Evolutionary conservation across 306 rosid genomes (phyloP).

Genomic region (Citrullus mucosospermus): DNA sequence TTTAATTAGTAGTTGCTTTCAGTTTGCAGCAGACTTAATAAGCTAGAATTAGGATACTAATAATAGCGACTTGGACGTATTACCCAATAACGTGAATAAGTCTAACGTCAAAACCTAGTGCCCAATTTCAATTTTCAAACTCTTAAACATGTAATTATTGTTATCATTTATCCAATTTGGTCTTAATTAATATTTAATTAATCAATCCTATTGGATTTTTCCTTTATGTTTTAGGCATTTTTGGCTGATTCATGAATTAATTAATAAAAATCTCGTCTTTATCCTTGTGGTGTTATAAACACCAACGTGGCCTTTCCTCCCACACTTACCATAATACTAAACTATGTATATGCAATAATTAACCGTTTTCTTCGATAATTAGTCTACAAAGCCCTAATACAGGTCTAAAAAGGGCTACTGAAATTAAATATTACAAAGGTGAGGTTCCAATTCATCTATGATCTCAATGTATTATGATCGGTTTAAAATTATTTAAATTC

Average conservation of each 20-base stretch:
- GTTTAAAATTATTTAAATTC: no score
- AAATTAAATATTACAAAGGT: neutral
- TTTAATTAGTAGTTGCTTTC: neutral
- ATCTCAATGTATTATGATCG: no score
- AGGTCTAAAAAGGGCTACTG: neutral
- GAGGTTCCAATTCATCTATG: neutral
- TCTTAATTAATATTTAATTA: neutral
- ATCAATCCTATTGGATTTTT: neutral
- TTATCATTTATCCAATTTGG: neutral
- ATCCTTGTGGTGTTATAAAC: neutral
- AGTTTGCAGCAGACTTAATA: neutral
- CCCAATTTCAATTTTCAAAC: neutral
- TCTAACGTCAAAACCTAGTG: neutral
- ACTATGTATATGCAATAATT: neutral
- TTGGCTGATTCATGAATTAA: neutral
- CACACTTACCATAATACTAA: neutral
- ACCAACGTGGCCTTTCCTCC: conserved; percentile 1
- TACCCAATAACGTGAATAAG: neutral
- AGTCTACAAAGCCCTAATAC: neutral
- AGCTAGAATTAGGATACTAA: neutral
- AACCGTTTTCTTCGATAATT: neutral
- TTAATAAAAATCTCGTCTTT: neutral
- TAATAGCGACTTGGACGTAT: conserved; percentile 1
- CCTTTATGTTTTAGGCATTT: neutral
- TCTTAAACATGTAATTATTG: neutral